Conservation (phyloP, 495 filamentous ascomycete genomes). For the Aspergillus sclerotioniger region DNA sequence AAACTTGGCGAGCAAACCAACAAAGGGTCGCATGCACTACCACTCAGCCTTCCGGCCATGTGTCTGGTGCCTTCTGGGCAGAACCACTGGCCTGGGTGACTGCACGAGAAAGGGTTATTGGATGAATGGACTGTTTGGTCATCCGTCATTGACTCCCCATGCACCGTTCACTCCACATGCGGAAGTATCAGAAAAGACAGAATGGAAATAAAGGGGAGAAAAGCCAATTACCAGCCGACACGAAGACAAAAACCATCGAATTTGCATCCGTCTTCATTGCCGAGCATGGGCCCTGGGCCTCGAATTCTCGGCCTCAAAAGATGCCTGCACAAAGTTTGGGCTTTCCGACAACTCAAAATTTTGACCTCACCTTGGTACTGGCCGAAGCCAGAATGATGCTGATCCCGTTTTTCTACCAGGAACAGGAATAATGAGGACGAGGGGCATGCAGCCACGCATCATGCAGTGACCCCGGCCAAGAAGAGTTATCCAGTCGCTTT, state of each 20-base stretch:
- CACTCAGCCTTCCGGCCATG: constrained; percentile 5
- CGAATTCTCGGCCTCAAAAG: constrained; percentile 6
- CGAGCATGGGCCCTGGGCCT: too few species aligned
- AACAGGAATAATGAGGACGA: background rate
- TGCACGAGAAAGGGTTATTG: background rate
- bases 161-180: background rate
- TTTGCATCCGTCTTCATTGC: too few species aligned
- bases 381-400: background rate
- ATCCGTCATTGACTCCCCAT: background rate
- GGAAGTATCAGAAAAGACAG: background rate
- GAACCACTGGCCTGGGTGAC: background rate
- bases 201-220: background rate
- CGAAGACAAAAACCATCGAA: too few species aligned
- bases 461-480: background rate
- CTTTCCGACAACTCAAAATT: background rate
- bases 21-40: background rate
- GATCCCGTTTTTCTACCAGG: background rate
- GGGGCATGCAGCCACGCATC: background rate
- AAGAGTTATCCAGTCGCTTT: background rate
- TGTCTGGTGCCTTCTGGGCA: constrained; percentile 4
- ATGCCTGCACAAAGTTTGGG: constrained; percentile 1
- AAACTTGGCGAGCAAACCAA: background rate
- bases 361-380: background rate
- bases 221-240: too few species aligned
- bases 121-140: background rate